A percentile compares a stretch with the other conserved stretches of the same genome.
These are phyloP conservation scores for Quillaja saponaria DNA, from an alignment of 306 rosid species.

Conservation along the genomic window DNA sequence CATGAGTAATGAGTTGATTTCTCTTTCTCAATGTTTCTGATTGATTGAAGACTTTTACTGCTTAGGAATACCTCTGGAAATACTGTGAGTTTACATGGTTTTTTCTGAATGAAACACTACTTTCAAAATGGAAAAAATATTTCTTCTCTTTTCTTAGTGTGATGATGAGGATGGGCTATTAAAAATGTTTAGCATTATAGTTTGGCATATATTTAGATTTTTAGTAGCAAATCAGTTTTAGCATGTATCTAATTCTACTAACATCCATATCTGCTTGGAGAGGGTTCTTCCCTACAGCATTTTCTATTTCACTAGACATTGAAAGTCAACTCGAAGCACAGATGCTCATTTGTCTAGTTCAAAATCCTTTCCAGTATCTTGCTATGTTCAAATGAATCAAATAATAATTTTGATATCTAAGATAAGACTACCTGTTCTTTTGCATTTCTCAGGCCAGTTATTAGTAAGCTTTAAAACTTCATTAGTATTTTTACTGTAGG, in stretches of 20 bases:
- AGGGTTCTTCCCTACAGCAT: conserved; percentile 2
- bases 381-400: background rate
- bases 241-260: background rate
- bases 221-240: too few species aligned
- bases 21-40: too few species aligned
- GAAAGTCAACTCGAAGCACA: background rate
- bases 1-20: conserved; percentile 5
- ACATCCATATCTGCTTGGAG: background rate
- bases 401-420: background rate
- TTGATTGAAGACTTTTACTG: too few species aligned
- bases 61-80: too few species aligned
- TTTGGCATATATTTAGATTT: too few species aligned
- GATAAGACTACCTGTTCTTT: conserved; percentile 11
- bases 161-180: too few species aligned
- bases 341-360: conserved; percentile 12
- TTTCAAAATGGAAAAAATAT: too few species aligned
- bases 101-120: too few species aligned
- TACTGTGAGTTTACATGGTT: too few species aligned
- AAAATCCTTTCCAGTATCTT: conserved; percentile 2
- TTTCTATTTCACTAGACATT: conserved; percentile 7
- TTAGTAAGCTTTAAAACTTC: conserved; percentile 3
- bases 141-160: too few species aligned
- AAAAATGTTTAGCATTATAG: too few species aligned
- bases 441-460: conserved; percentile 9
- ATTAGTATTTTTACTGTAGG: too few species aligned